phyloP scores from a whole-genome alignment of 371 early-diverging fungal species.

The Mortierella sp. region DNA sequence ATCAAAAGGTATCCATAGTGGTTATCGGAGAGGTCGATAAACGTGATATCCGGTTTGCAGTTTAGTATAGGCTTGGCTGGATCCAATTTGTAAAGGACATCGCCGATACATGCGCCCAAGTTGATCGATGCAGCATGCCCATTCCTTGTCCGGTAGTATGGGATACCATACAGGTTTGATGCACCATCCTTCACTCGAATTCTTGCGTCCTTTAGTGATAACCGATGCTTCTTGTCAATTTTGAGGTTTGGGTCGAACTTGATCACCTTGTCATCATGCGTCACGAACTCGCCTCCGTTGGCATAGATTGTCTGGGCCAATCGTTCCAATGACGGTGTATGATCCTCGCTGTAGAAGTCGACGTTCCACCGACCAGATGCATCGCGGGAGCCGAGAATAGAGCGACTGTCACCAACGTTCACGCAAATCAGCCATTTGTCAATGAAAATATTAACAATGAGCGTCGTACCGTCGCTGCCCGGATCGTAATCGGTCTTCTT shows the following conservation, averaged over 20 bases:
- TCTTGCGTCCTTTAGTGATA: slow-evolving; percentile 68
- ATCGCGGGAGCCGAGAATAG: slow-evolving; percentile 66
- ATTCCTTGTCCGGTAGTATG: slow-evolving; percentile 50
- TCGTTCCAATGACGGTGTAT: slow-evolving; percentile 72
- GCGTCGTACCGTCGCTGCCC: slow-evolving; percentile 86
- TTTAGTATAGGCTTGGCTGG: slow-evolving; percentile 63
- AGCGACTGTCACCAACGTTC: slow-evolving; percentile 89
- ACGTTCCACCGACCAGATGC: slow-evolving; percentile 62
- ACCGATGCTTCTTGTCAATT: slow-evolving; percentile 61
- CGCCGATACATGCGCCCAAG: slow-evolving; percentile 72
- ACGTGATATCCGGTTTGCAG: slow-evolving; percentile 70
- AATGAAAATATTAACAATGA: slow-evolving; percentile 77
- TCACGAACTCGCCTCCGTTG: slow-evolving; percentile 75
- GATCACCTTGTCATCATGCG: slow-evolving; percentile 72
- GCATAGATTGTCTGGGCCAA: slow-evolving; percentile 70
- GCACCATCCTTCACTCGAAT: slow-evolving; percentile 61
- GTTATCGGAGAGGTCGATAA: slow-evolving; percentile 51
- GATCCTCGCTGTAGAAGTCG: slow-evolving; percentile 72
- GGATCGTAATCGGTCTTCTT: slow-evolving; percentile 54
- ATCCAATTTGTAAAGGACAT: slow-evolving; percentile 72
- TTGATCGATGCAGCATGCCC: slow-evolving; percentile 67
- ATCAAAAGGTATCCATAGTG: slow-evolving; percentile 50
- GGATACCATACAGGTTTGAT: slow-evolving; percentile 51
- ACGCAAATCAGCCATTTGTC: slow-evolving; percentile 80
- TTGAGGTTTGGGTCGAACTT: slow-evolving; percentile 61